phyloP scores from a whole-genome alignment of 108 stramenopile species.

The Discostella stelligeroides region DNA sequence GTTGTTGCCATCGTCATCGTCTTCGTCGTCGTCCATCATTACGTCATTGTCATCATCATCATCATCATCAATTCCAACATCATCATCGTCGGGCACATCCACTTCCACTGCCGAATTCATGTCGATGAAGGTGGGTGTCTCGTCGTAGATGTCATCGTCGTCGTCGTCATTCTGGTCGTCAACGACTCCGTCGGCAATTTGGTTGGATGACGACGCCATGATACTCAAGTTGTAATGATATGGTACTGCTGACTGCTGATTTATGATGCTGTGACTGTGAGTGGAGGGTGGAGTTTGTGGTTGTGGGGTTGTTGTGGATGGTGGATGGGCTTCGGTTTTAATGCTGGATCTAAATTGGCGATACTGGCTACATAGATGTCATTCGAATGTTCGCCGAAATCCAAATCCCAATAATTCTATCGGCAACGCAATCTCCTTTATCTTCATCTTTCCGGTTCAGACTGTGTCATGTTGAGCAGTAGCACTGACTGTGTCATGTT shows the following conservation, averaged over 20 bases:
- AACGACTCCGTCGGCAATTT: background rate
- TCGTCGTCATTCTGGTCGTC: conserved; percentile 3
- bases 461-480: too few species aligned
- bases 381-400: too few species aligned
- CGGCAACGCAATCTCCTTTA: too few species aligned
- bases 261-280: too few species aligned
- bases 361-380: too few species aligned
- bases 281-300: too few species aligned
- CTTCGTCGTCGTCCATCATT: conserved; percentile 55
- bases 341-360: too few species aligned
- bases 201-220: background rate
- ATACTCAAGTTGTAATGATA: background rate
- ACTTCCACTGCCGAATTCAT: conserved; percentile 78
- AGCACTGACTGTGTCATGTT: too few species aligned
- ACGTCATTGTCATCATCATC: conserved; percentile 42
- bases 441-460: too few species aligned
- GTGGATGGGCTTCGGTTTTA: too few species aligned
- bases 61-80: conserved; percentile 50
- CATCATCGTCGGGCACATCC: conserved; percentile 66
- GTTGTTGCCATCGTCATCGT: conserved; percentile 7
- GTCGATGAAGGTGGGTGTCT: conserved; percentile 66
- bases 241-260: background rate
- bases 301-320: too few species aligned
- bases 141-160: conserved; percentile 56
- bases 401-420: too few species aligned